Percentiles rank a stretch among this genome's conserved stretches.
phyloP scores from a whole-genome alignment of 495 filamentous ascomycete species.

The Xylaria scruposa region DNA sequence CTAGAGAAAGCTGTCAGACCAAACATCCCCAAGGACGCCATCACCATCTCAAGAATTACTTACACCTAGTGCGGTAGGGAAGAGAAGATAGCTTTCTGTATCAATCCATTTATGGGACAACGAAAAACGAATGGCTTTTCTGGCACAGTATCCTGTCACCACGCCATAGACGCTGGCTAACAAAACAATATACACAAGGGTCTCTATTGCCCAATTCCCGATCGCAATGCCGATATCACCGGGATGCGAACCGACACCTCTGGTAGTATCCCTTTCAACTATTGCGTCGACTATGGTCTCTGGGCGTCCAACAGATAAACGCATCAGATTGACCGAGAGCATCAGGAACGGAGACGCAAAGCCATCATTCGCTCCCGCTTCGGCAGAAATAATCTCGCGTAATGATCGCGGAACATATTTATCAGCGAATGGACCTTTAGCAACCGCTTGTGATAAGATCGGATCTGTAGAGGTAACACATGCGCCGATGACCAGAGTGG shows the following conservation, averaged over 20 bases:
- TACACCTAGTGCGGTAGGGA: constrained; percentile 82
- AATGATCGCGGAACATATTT: constrained; percentile 63
- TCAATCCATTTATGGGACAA: constrained; percentile 77
- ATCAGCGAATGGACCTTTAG: constrained; percentile 67
- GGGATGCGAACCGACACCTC: constrained; percentile 52
- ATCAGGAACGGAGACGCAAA: constrained; percentile 67
- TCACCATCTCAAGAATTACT: constrained; percentile 32
- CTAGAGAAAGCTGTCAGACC: constrained; percentile 18
- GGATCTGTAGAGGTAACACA: constrained; percentile 69
- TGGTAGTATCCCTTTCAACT: constrained; percentile 21
- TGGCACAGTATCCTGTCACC: constrained; percentile 68
- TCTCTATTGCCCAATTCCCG: constrained; percentile 80
- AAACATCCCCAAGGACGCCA: background rate
- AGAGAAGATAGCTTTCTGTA: constrained; percentile 83
- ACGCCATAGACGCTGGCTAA: constrained; percentile 76
- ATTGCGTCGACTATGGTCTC: constrained; percentile 58
- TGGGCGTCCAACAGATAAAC: constrained; percentile 54
- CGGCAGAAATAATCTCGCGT: constrained; percentile 67
- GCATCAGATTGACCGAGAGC: constrained; percentile 61
- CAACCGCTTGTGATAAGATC: constrained; percentile 65
- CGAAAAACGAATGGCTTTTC: constrained; percentile 62
- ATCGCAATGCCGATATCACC: constrained; percentile 71
- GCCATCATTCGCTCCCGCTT: constrained; percentile 67
- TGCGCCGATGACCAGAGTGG: constrained; percentile 65
- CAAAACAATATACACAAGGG: constrained; percentile 78